A percentile compares a stretch with the other conserved stretches of the same genome.
Conservation (phyloP, 352 stramenopile species). For the Pythium aquatile region DNA sequence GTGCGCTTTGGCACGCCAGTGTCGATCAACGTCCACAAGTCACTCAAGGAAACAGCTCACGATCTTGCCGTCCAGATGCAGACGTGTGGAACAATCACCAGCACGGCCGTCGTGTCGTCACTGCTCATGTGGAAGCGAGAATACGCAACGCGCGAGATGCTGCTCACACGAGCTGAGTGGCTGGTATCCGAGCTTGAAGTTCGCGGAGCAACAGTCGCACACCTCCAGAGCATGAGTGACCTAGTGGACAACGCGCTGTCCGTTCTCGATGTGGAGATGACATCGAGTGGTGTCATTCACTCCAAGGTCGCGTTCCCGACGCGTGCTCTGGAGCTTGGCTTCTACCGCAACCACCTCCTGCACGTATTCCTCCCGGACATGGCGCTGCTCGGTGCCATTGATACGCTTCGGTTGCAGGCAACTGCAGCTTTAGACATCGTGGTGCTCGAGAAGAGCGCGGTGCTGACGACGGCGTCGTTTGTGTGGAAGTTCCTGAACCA, state of each 20-base stretch:
- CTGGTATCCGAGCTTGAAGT: conserved; percentile 48
- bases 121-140: conserved; percentile 78
- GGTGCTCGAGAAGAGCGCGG: conserved; percentile 20
- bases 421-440: conserved; percentile 19
- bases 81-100: conserved; percentile 68
- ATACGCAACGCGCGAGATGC: conserved; percentile 60
- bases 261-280: conserved; percentile 53
- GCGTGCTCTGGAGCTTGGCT: conserved; percentile 69
- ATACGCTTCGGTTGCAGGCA: conserved; percentile 33
- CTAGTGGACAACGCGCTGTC: conserved; percentile 54
- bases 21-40: conserved; percentile 45
- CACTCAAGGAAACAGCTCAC: conserved; percentile 45
- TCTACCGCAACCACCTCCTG: conserved; percentile 86
- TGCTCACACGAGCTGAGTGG: conserved; percentile 53
- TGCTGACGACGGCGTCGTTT: conserved; percentile 43
- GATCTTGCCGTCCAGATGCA: conserved; percentile 74
- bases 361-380: conserved; percentile 81
- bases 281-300: conserved; percentile 38
- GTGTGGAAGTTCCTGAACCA: conserved; percentile 67
- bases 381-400: conserved; percentile 57
- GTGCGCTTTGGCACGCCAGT: conserved; percentile 80
- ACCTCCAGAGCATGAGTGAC: conserved; percentile 52
- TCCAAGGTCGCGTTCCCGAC: conserved; percentile 58
- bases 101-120: conserved; percentile 65
- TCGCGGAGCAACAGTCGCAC: conserved; percentile 50